Conservation (phyloP, 306 rosid genomes). For the Gastrolobium bilobum region DNA sequence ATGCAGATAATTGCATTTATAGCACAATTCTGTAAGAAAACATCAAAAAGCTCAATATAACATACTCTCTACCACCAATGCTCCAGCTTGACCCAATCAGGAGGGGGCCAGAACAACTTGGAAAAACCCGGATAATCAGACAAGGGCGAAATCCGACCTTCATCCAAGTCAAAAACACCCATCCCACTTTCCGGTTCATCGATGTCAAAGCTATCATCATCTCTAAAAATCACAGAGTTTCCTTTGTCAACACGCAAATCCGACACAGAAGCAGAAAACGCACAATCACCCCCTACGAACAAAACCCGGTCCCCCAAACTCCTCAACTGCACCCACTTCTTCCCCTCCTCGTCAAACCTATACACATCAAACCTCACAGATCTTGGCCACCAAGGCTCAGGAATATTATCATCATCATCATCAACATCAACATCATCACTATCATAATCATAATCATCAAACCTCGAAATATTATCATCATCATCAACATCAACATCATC, state of each 20-base stretch:
- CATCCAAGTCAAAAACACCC: slow-evolving; percentile 65
- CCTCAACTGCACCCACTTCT: slow-evolving; percentile 60
- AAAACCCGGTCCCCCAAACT: slow-evolving; percentile 66
- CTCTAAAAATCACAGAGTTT: slow-evolving; percentile 65
- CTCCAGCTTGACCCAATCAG: too few relatives aligned
- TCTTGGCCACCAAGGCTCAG: too few relatives aligned
- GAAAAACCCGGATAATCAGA: slow-evolving; percentile 56
- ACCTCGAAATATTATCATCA: slow-evolving; percentile 35
- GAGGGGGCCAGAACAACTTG: slow-evolving; percentile 81
- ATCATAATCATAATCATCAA: too few relatives aligned
- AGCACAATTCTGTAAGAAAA: too few relatives aligned
- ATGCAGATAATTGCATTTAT: too few relatives aligned
- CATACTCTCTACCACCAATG: too few relatives aligned
- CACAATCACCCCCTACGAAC: slow-evolving; percentile 73
- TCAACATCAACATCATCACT: too few relatives aligned
- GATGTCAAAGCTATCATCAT: too few relatives aligned
- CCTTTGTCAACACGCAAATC: slow-evolving; percentile 61
- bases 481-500: background rate
- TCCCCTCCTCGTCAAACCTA: slow-evolving; percentile 52
- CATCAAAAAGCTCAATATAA: too few relatives aligned
- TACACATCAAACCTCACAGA: slow-evolving; percentile 60
- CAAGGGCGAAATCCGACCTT: slow-evolving; percentile 55
- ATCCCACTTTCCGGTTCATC: slow-evolving; percentile 62
- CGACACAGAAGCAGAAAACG: slow-evolving; percentile 61
- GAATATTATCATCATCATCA: too few relatives aligned